Evolutionary conservation across 306 rosid genomes (phyloP), one percentile per base, ranked within the genome.

Genomic region (Cotoneaster glaucophyllus): DNA sequence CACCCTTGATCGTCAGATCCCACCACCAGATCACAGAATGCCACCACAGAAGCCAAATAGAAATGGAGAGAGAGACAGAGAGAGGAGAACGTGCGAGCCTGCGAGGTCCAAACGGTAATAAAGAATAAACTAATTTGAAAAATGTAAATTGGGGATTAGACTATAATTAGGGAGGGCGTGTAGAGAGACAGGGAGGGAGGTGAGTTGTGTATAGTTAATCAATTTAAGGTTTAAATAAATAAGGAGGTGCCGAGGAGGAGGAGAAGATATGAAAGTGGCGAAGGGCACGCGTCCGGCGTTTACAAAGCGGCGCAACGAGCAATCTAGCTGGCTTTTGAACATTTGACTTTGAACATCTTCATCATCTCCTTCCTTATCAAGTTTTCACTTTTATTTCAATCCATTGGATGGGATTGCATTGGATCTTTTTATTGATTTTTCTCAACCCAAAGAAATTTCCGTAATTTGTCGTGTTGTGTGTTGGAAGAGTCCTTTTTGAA

Each of bases 1-100:
- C 67, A 84, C 90, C 97, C 84, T 78, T 56, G 73, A 77, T 79
- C 54, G 64, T 70, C n/a, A 29, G 80, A 85, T 73, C 84, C 80
- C 82, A 82, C 78, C 79, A 77, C 70, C 70, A 81, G 88, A 81
- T 78, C 61, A 78, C 59, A 62, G 70, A 89, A 84, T 76, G 80
- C 63, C 50, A 70, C 67, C 18, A 15, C 80, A 45, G 78, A 82
- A 79, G 52, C 62, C 62, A 68, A 75, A 77, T 67, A 70, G 80
- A 22, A 64, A 70, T 8, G 73, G 64, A 10, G 32, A 67, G 59
- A 72, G 71, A 77, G 74, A 62, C 11, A 50, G 57, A 15, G 25
- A 43, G 59, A 53, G 58, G 37, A 54, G 37, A 21, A 52, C 22
- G 59, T 58, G 78, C 45, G 63, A 62, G 15, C 28, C 61, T 4